Evolutionary conservation across 2,329 filamentous ascomycete genomes (phyloP), one percentile per base, ranked within the genome.

Genomic region (Colletotrichum acutatum): DNA sequence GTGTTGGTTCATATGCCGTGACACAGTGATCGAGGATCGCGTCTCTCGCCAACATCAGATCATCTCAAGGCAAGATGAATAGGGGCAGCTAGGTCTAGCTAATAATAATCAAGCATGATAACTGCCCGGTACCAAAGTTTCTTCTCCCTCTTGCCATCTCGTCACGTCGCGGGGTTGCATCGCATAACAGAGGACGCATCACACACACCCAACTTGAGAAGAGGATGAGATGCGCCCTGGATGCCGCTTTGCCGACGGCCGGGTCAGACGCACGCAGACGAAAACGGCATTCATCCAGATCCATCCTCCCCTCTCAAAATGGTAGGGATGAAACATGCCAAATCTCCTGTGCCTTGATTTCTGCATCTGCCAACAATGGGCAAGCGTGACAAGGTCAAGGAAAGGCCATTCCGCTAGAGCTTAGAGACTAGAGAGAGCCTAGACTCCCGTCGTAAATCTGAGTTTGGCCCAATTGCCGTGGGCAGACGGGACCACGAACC

Each of bases 331-430:
- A 64, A 68, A 59, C 69, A 53, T 53, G 65, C 12, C 59, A 69
- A 71, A 72, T 69, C 59, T 63, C 69, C 66, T 60, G 53, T 72
- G 69, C 69, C 69, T 69, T 72, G 69, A 30, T 72, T 69, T 37
- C 58, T 69, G 69, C 69, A 63, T 68, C 65, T 68, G 22, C 53
- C 57, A 53, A 28, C 30, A n/a, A n/a, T 16, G 42, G 42, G 19
- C 19, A 22, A 42, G 16, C 16, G 37, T 42, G 37, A 19, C 37
- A 19, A 22, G 19, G 42, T 49, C 42, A 9, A 49, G 19, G 11
- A 49, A 49, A 22, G 19, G 19, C 16, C 42, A 8, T 49, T 49
- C 42, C 42, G 42, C 42, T 49, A 42, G 37, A 6, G 14, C 3
- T 7, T 42, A 19, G 37, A 42, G 42, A n/a, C 32, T 12, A 22